phyloP scores from a whole-genome alignment of 768 basidiomycete genomes.

The Lactifluus piperatus region DNA sequence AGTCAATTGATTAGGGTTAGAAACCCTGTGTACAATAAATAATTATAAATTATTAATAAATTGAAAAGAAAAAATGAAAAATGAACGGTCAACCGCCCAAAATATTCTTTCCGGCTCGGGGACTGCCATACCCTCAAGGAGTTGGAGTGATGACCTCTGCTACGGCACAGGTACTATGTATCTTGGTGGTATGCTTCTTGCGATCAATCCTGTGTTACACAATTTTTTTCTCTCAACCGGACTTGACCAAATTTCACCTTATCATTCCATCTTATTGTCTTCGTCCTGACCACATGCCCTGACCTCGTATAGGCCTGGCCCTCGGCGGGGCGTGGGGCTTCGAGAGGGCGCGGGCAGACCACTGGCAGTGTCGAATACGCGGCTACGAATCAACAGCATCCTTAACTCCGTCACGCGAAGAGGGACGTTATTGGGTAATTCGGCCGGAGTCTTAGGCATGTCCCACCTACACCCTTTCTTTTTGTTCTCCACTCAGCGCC shows the following conservation, averaged over 20 bases:
- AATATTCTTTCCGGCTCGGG: slow-evolving; percentile 81
- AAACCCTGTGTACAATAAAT: no score
- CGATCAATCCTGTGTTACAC: slow-evolving; percentile 24
- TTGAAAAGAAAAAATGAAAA: no score
- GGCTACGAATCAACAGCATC: slow-evolving; percentile 92
- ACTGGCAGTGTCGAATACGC: slow-evolving; percentile 74
- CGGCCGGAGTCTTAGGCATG: slow-evolving; percentile 95
- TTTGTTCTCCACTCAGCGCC: slow-evolving; percentile 33
- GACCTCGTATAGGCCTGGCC: slow-evolving; percentile 69
- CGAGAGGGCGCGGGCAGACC: slow-evolving; percentile 88
- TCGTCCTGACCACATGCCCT: slow-evolving; percentile 68
- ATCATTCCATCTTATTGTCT: slow-evolving; percentile 60
- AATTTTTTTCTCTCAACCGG: slow-evolving; percentile 45
- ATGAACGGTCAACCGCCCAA: no score
- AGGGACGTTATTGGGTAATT: slow-evolving; percentile 97
- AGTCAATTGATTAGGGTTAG: no score
- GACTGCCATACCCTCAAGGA: slow-evolving; percentile 88
- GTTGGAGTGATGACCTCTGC: slow-evolving; percentile 99
- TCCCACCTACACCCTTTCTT: slow-evolving; percentile 28
- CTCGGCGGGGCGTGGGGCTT: slow-evolving; percentile 95
- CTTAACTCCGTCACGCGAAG: slow-evolving; percentile 94
- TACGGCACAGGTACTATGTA: slow-evolving; percentile 99
- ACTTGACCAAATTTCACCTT: slow-evolving; percentile 26
- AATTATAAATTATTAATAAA: no score
- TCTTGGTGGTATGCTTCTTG: slow-evolving; percentile 62